These are phyloP conservation scores for Aspergillus affinis DNA, from an alignment of 495 filamentous ascomycete genomes.

Conservation along the genomic window DNA sequence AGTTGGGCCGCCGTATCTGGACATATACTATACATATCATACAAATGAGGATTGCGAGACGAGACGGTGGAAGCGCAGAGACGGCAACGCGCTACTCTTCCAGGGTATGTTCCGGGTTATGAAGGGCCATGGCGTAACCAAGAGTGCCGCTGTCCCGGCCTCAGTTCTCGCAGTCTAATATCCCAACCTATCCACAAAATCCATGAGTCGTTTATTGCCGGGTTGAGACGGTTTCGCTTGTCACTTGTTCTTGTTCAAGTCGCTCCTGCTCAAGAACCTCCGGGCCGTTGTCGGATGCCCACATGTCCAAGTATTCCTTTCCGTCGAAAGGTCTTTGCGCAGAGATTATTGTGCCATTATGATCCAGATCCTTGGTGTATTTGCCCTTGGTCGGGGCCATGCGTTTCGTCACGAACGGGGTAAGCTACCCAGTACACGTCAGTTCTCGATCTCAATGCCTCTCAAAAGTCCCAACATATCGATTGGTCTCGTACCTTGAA, in stretches of 20 bases:
- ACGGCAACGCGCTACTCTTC: not conserved
- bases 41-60: conserved; percentile 2
- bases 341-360: conserved; percentile 24
- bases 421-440: conserved; percentile 58
- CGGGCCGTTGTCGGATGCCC: conserved; percentile 36
- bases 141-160: not conserved
- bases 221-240: not conserved
- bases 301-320: conserved; percentile 41
- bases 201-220: conserved; percentile 9
- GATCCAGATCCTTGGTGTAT: conserved; percentile 36
- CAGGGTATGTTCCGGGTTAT: not conserved
- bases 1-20: not conserved
- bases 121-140: not conserved
- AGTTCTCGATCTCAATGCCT: conserved; percentile 13
- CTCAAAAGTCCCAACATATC: too few relatives aligned
- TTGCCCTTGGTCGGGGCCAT: conserved; percentile 46
- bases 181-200: not conserved
- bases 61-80: not conserved
- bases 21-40: conserved; percentile 24
- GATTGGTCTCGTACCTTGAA: conserved; percentile 62
- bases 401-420: conserved; percentile 76
- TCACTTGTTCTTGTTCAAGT: conserved; percentile 17
- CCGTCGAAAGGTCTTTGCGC: conserved; percentile 34
- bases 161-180: not conserved
- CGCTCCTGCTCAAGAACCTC: conserved; percentile 34